A percentile compares a stretch with the other conserved stretches of the same genome.
These are phyloP conservation scores for Didymella lethalis DNA, from an alignment of 2,329 filamentous ascomycete species.

Conservation along the genomic window DNA sequence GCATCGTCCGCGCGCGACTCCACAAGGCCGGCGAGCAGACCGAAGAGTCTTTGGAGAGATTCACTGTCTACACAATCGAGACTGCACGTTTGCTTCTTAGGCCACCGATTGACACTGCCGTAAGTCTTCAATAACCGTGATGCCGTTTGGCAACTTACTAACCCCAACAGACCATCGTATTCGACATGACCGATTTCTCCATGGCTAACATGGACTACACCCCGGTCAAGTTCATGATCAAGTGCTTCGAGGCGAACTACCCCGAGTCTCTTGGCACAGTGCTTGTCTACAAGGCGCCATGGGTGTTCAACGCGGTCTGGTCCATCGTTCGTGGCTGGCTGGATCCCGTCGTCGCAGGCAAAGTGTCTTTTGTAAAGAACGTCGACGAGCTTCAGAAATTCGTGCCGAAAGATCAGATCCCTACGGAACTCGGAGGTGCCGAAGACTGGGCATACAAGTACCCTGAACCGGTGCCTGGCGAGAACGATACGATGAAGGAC, in stretches of 20 bases:
- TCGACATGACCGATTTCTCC: conserved; percentile 94
- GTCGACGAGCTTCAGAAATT: conserved; percentile 79
- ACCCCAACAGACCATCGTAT: conserved; percentile 77
- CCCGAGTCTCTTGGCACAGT: conserved; percentile 90
- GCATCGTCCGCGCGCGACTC: conserved; percentile 80
- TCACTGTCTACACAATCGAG: conserved; percentile 94
- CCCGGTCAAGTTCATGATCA: conserved; percentile 99
- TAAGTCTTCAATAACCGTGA: conserved; percentile 60
- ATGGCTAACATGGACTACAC: conserved; percentile 98
- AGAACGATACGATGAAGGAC: conserved; percentile 78
- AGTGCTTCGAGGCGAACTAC: conserved; percentile 98
- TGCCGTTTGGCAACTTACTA: not conserved
- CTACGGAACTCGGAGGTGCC: conserved; percentile 83
- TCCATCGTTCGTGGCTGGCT: conserved; percentile 95
- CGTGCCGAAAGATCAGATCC: conserved; percentile 74
- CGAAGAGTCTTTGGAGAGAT: conserved; percentile 82
- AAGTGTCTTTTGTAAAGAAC: conserved; percentile 91
- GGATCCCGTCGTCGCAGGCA: conserved; percentile 92
- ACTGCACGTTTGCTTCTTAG: conserved; percentile 84
- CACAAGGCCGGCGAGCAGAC: conserved; percentile 85
- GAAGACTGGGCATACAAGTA: conserved; percentile 88
- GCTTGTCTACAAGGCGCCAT: conserved; percentile 93
- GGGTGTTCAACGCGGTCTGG: conserved; percentile 99
- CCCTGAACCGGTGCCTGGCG: conserved; percentile 74
- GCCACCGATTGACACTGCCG: conserved; percentile 87